These are phyloP conservation scores for Russula dissimulans DNA, from an alignment of 768 basidiomycete genomes.

Conservation along the genomic window DNA sequence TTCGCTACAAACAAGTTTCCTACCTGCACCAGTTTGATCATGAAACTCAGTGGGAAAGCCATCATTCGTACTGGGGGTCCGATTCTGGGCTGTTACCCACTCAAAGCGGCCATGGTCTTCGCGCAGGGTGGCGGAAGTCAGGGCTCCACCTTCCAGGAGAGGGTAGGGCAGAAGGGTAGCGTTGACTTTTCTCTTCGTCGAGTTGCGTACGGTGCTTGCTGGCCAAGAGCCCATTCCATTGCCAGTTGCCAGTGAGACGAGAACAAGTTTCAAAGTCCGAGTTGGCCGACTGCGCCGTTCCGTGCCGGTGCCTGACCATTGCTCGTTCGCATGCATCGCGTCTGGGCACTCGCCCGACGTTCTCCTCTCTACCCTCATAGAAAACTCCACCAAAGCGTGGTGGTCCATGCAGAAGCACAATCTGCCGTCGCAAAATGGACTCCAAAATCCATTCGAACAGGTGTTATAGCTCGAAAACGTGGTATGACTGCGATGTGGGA, in stretches of 20 bases:
- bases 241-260: not conserved
- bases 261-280: conserved; percentile 4
- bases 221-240: conserved; percentile 16
- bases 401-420: conserved; percentile 27
- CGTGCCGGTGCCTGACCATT: not conserved
- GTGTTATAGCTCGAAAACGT: conserved; percentile 87
- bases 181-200: conserved; percentile 26
- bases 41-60: not conserved
- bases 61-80: not conserved
- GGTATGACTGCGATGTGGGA: conserved; percentile 96
- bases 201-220: not conserved
- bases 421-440: conserved; percentile 56
- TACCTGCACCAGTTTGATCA: conserved; percentile 22
- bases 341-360: conserved; percentile 38
- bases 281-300: no score
- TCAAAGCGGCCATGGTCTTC: conserved; percentile 35
- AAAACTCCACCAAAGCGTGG: conserved; percentile 36
- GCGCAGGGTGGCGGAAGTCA: conserved; percentile 48
- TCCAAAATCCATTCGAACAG: conserved; percentile 77
- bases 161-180: conserved; percentile 35
- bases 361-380: conserved; percentile 31
- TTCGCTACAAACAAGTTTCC: conserved; percentile 24
- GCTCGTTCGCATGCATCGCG: conserved; percentile 28
- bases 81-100: conserved; percentile 41
- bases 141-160: conserved; percentile 45